A percentile compares a stretch with the other conserved stretches of the same genome.
Evolutionary conservation across 2,329 filamentous ascomycete species (phyloP).

Genomic region (Lachnellula willkommii): DNA sequence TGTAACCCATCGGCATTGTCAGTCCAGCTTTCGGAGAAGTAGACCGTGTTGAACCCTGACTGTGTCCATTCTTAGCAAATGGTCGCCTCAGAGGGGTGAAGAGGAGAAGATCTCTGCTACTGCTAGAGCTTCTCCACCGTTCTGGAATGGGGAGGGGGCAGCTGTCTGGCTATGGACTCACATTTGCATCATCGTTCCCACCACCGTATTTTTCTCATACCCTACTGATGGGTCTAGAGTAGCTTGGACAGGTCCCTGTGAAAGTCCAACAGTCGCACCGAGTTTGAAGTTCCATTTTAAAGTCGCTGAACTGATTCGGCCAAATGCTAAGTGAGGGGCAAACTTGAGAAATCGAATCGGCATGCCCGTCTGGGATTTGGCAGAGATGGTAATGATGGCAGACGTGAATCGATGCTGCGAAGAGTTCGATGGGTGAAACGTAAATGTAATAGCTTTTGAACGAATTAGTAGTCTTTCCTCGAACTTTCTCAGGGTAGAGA

Average conservation of each 20-base stretch:
- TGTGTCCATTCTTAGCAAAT: background rate
- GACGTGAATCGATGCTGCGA: conserved; percentile 42
- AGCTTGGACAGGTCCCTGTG: conserved; percentile 34
- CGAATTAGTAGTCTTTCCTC: background rate
- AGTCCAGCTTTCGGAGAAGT: background rate
- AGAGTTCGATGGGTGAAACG: conserved; percentile 42
- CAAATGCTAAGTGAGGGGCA: conserved; percentile 44
- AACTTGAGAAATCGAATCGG: conserved; percentile 42
- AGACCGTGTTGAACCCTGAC: conserved; percentile 20
- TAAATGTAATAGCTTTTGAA: conserved; percentile 40
- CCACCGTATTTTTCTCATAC: conserved; percentile 17
- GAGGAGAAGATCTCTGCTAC: background rate
- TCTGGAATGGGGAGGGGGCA: background rate
- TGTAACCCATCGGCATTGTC: background rate
- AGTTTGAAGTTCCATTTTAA: conserved; percentile 24
- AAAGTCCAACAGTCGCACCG: conserved; percentile 36
- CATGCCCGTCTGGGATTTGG: conserved; percentile 26
- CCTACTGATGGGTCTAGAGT: conserved; percentile 11
- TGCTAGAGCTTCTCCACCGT: background rate
- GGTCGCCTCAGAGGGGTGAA: background rate
- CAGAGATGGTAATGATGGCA: conserved; percentile 39
- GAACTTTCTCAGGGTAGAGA: too few relatives aligned
- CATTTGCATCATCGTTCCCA: conserved; percentile 26
- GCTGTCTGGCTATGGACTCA: conserved; percentile 3
- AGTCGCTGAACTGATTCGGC: conserved; percentile 16